Evolutionary conservation across 2,329 filamentous ascomycete genomes (phyloP), one percentile per base, ranked within the genome.

Genomic region (Sordariomycetes sp.): DNA sequence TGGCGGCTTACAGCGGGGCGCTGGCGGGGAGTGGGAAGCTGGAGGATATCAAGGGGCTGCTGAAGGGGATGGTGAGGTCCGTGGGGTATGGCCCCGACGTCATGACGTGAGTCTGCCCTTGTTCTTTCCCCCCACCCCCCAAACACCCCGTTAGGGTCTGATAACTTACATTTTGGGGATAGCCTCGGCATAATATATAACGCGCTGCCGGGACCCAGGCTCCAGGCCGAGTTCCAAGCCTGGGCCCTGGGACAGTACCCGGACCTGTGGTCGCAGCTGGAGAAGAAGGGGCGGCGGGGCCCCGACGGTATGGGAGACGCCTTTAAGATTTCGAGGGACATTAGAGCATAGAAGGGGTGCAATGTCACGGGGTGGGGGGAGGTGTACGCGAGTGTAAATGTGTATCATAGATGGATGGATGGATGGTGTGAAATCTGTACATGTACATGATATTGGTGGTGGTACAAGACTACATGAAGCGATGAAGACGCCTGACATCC

Each of bases 101-200:
- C 34, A 78, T 82, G 65, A 86, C 87, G 87, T 90, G 72, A 77
- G 87, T 82, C 45, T 59, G 82, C 65, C 86, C 87, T 87, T n/a
- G n/a, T n/a, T n/a, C n/a, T n/a, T n/a, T n/a, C n/a, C n/a, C n/a
- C n/a, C n/a, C n/a, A n/a, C n/a, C n/a, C n/a, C n/a, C n/a, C 52
- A 35, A 32, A 8, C 28, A 3, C 28, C 3, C 58, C 35, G 17
- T 35, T 6, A 52, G 54, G 13, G 6, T 20, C n/a, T 45, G 17
- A 36, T 34, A 39, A 2, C 17, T 90, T 72, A 77, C 87, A 82
- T 42, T 58, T 22, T 17, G 2, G 13, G 13, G 24, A 22, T 36
- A 90, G 89, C 34, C 74, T 96, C 53, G 89, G 85, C 17, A 80
- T 85, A 28, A 76, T 90, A 59, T 90, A 89, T 69, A 94, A 92